Evolutionary conservation across 805 yeast species (phyloP), one percentile per base, ranked within the genome.

Genomic region (Sugiyamaella marilandica): DNA sequence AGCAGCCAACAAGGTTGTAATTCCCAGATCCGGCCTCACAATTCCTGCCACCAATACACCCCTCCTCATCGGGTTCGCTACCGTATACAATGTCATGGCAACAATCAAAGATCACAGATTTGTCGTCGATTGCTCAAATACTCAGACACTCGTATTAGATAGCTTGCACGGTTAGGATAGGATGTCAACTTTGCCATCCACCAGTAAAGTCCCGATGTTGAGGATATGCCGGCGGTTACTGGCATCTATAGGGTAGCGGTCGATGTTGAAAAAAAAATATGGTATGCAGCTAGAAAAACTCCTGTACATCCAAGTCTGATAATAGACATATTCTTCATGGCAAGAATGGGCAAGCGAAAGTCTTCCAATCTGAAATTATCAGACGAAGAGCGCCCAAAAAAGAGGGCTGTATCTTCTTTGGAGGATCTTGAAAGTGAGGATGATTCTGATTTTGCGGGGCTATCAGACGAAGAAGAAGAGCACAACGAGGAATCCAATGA

Each of bases 401-500:
- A 35, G 31, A 49, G 43, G 35, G 41, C 26, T 2, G 21, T 41
- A 5, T n/a, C 52, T 10, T 49, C 52, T 18, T 29, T 49, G n/a
- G 47, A 47, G 7, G 52, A 49, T 29, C 34, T 41, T 14, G 16
- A 13, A 13, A 39, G 43, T 21, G 43, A 39, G 43, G 60, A 53
- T 3, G 53, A 44, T 33, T 60, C 47, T 10, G 59, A 53, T 5
- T 60, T 51, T 13, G 62, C 51, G 33, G 58, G 49, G 8, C 41
- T 47, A 21, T 35, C 32, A 39, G 62, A 55, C 21, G 64, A 62
- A 18, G 65, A 59, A 11, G 69, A 64, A 10, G 70, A 60, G 16
- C 64, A 61, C 16, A 71, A 62, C 10, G 71, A 65, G 14, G 45
- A n/a, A 11, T 8, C 5, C 21, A 19, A 10, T 16, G 43, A 39